Base-by-base conservation (phyloP, 1,284 basidiomycete species). In the Neonothopanus nambi region DNA sequence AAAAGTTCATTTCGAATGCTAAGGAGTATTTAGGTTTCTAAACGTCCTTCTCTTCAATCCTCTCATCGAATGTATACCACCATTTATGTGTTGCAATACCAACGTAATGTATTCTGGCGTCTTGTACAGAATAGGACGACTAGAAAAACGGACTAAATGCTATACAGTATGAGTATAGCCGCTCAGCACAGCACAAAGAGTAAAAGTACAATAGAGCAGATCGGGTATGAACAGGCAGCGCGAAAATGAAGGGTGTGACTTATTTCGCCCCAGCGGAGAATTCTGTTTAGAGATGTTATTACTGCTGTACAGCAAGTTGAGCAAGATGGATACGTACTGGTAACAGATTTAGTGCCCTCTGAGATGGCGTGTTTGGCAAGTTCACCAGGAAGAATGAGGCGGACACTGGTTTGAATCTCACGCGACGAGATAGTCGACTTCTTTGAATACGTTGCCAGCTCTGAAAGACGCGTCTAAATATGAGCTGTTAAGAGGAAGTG, bases 401-500 rank as follows among this genome's bases (percentile, higher is more conserved):
- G 86, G 54, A 91, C 88, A 30, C 89, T 80, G 15, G 89, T 92
- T 69, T 92, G 89, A 66, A 93, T 92, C 70, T 92, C 89, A 59
- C 90, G 87, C 42, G 89, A 91, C 49, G 89, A 91, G 74, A 92
- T 92, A 56, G 90, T 93, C 21, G 88, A 89, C 72, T 90, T 89
- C 79, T 91, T 90, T 61, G 88, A 91, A 79, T 92, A 91, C 1
- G 84, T 80, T 35, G 89, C 89, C 64, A 92, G 84, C 75, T 91
- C 81, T 84, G 77, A 42, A 0, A 15, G 15, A 36, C 33, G 4
- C 12, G 80, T 76, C n/a, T 59, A 80, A 81, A 69, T 82, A 15
- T 36, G 24, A 9, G 15, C 26, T 26, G 38, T 4, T 28, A 23
- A 24, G 21, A 15, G 18, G 9, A 46, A 1, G 17, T 36, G 3